Evolutionary conservation across 192 early-diverging fungal genomes (phyloP).

Genomic region (Coemansia brasiliensis): DNA sequence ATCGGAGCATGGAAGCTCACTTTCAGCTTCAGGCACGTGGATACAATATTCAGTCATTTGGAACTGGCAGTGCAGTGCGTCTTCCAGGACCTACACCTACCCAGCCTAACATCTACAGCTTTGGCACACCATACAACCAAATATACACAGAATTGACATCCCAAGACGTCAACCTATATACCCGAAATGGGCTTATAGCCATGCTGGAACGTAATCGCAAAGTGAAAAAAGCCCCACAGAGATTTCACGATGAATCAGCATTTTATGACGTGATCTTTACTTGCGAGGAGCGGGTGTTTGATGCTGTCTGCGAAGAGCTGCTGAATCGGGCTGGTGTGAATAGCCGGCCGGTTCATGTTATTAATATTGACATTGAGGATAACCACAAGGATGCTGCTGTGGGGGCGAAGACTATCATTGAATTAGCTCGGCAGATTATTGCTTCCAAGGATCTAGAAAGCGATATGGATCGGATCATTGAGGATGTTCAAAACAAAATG

Average conservation of each 20-base stretch:
- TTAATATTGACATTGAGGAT: slow-evolving; percentile 96
- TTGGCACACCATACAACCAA: slow-evolving; percentile 90
- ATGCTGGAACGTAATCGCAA: slow-evolving; percentile 96
- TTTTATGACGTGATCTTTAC: slow-evolving; percentile 92
- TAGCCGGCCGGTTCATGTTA: slow-evolving; percentile 80
- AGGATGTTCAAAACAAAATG: slow-evolving; percentile 64
- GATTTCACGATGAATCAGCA: slow-evolving; percentile 74
- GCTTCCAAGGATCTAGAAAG: slow-evolving; percentile 72
- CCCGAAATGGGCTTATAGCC: slow-evolving; percentile 78
- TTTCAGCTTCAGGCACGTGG: slow-evolving; percentile 71
- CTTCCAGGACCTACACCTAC: slow-evolving; percentile 84
- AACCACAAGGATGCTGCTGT: slow-evolving; percentile 85
- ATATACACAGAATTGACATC: slow-evolving; percentile 78
- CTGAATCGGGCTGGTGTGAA: slow-evolving; percentile 64
- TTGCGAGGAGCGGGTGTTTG: slow-evolving; percentile 94
- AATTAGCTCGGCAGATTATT: slow-evolving; percentile 66
- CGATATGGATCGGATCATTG: slow-evolving; percentile 81
- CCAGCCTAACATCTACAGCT: slow-evolving; percentile 88
- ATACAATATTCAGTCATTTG: slow-evolving; percentile 84
- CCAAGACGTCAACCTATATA: slow-evolving; percentile 73
- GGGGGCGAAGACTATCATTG: slow-evolving; percentile 81
- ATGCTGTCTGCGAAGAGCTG: slow-evolving; percentile 90
- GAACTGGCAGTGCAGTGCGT: slow-evolving; percentile 87
- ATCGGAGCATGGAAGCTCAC: slow-evolving; percentile 96
- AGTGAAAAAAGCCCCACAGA: slow-evolving; percentile 87